These are phyloP conservation scores for Phyllosticta citribraziliensis DNA, from an alignment of 2,329 filamentous ascomycete species.

Conservation along the genomic window DNA sequence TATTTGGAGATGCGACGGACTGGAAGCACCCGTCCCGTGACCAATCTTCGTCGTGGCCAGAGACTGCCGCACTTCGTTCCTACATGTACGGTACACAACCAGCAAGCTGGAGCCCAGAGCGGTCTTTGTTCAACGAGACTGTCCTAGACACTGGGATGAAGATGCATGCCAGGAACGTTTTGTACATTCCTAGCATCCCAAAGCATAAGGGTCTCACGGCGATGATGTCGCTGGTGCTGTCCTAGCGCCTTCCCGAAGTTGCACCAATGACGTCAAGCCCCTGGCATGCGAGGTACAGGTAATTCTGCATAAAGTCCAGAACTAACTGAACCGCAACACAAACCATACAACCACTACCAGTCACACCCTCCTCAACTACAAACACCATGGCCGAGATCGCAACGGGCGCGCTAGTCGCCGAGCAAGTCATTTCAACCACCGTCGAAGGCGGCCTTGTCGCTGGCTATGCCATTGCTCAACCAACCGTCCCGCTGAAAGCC, in stretches of 20 bases:
- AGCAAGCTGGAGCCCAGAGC: background rate
- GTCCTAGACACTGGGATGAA: background rate
- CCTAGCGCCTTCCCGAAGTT: background rate
- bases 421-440: constrained; percentile 31
- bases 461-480: constrained; percentile 33
- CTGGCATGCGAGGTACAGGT: background rate
- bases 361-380: background rate
- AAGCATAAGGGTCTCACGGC: background rate
- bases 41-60: no score
- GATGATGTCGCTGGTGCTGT: background rate
- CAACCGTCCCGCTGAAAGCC: constrained; percentile 34
- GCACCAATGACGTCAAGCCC: background rate
- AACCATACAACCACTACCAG: background rate
- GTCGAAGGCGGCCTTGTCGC: constrained; percentile 28
- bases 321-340: background rate
- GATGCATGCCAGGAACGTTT: background rate
- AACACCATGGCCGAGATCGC: constrained; percentile 31
- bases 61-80: no score
- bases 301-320: background rate
- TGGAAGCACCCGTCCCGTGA: no score
- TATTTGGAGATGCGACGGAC: no score
- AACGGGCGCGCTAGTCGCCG: constrained; percentile 28
- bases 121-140: background rate
- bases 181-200: background rate
- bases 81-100: no score